phyloP scores from a whole-genome alignment of 2,329 filamentous ascomycete species.

The Neofusicoccum cordaticola region DNA sequence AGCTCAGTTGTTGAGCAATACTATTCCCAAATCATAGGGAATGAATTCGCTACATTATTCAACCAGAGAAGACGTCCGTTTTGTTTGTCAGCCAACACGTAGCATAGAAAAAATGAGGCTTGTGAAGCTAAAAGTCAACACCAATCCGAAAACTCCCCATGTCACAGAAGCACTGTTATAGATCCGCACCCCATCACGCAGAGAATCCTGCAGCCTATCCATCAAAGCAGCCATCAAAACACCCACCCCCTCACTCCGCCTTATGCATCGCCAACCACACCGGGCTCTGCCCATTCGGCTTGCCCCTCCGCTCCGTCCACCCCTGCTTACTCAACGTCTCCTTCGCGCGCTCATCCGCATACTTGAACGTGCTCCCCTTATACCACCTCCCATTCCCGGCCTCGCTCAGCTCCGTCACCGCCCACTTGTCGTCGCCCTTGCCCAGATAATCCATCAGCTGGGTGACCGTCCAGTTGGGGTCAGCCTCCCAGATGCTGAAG shows the following conservation, averaged over 20 bases:
- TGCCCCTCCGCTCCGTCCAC: conserved; percentile 11
- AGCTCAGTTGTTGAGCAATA: no score
- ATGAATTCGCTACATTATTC: no score
- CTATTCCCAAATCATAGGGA: no score
- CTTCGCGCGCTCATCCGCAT: neutral
- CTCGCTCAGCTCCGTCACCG: conserved; percentile 19
- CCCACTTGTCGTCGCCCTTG: conserved; percentile 10
- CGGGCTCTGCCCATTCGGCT: neutral
- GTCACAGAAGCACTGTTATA: no score
- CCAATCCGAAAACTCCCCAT: no score
- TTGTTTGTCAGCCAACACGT: no score
- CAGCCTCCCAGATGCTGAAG: conserved; percentile 9
- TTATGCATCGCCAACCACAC: conserved; percentile 17
- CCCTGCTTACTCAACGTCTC: conserved; percentile 3
- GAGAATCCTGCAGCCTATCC: no score
- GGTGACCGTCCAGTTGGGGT: conserved; percentile 15
- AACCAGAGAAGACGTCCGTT: no score
- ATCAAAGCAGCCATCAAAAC: no score
- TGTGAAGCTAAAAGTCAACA: no score
- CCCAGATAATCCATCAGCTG: conserved; percentile 14
- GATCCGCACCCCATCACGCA: no score
- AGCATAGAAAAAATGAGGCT: no score
- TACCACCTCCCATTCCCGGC: conserved; percentile 15
- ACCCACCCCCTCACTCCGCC: neutral
- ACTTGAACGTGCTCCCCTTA: conserved; percentile 15